Conservation (phyloP, 2,329 filamentous ascomycete species). For the Phaeosphaeriaceae sp. region DNA sequence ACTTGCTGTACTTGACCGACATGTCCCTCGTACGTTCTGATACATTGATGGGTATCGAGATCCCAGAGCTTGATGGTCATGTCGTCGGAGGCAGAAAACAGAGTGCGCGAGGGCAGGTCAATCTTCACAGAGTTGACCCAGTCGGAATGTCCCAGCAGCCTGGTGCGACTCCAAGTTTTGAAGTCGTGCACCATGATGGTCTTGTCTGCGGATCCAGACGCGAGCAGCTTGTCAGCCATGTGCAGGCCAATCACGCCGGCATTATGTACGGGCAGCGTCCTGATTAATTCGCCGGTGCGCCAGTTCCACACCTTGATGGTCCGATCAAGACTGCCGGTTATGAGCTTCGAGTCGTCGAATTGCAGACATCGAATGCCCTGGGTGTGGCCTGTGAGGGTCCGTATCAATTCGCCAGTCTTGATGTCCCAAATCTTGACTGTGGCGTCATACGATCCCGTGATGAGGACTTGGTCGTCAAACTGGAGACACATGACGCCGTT, state of each 20-base stretch:
- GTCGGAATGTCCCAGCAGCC: constrained; percentile 83
- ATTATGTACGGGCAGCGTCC: constrained; percentile 78
- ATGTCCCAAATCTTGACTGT: constrained; percentile 98
- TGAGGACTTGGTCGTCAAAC: constrained; percentile 88
- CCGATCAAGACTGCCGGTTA: constrained; percentile 86
- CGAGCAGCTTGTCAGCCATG: constrained; percentile 83
- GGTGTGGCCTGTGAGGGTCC: constrained; percentile 84
- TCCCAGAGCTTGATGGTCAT: constrained; percentile 93
- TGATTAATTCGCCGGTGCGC: constrained; percentile 86
- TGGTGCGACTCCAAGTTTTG: constrained; percentile 79
- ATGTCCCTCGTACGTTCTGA: constrained; percentile 82
- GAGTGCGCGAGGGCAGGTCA: constrained; percentile 79
- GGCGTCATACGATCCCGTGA: constrained; percentile 92
- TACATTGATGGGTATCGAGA: constrained; percentile 80
- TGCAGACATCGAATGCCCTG: constrained; percentile 87
- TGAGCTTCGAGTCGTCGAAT: constrained; percentile 90
- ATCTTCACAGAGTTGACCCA: constrained; percentile 98
- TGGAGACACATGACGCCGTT: constrained; percentile 85
- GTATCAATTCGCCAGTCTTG: constrained; percentile 82
- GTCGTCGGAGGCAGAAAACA: constrained; percentile 94
- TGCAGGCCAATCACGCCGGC: constrained; percentile 87
- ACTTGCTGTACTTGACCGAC: constrained; percentile 96
- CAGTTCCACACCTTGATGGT: constrained; percentile 97
- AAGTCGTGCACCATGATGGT: constrained; percentile 95
- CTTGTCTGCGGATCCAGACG: constrained; percentile 87